phyloP scores from a whole-genome alignment of 192 early-diverging fungal genomes.

The Backusella mclennaniae region DNA sequence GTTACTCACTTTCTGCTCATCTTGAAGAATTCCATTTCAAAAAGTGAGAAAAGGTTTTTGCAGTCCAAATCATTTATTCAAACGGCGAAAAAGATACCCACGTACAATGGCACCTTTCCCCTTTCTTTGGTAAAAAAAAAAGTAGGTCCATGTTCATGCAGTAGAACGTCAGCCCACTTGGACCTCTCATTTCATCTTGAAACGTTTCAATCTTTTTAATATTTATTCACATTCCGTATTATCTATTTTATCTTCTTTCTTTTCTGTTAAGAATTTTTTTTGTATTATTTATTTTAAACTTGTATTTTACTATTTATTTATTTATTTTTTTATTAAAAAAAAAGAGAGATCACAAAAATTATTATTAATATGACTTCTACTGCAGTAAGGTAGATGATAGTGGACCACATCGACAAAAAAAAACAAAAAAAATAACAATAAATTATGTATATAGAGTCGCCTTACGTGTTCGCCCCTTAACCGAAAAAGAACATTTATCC shows the following conservation, averaged over 20 bases:
- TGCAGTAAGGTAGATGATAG: slow-evolving; percentile 2
- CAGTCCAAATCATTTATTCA: neutral
- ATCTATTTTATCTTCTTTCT: slow-evolving; percentile 1
- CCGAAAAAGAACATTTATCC: slow-evolving; percentile 65
- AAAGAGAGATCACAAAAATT: neutral
- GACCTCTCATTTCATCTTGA: neutral
- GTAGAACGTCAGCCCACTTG: neutral
- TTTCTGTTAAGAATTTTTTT: neutral
- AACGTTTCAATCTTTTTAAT: neutral
- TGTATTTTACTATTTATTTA: slow-evolving; percentile 4
- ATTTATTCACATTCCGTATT: slow-evolving; percentile 9
- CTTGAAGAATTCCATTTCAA: too few species aligned
- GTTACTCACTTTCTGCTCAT: slow-evolving; percentile 4
- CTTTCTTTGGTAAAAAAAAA: neutral
- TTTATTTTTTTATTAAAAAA: neutral
- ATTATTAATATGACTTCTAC: neutral
- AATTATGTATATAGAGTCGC: slow-evolving; percentile 54
- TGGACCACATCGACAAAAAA: neutral
- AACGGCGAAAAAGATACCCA: neutral
- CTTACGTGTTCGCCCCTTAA: slow-evolving; percentile 75
- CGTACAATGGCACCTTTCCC: neutral
- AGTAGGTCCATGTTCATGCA: neutral
- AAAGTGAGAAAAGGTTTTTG: too few species aligned
- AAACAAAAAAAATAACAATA: neutral
- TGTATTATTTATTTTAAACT: neutral